phyloP scores from a whole-genome alignment of 177 flowering plant genomes.

The Tripterygium wilfordii region DNA sequence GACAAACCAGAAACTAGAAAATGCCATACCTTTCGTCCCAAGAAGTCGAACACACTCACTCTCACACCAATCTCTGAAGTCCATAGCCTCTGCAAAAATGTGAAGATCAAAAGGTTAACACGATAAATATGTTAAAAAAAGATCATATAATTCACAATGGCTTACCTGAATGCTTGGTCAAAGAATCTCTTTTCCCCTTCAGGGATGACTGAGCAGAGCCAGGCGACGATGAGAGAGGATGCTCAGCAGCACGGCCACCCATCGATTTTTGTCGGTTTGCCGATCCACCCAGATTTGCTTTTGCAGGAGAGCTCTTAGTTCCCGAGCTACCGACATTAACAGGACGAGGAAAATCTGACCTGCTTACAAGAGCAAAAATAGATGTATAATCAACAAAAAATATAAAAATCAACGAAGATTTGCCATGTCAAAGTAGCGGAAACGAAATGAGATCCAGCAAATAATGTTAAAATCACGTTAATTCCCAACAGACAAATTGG shows the following conservation, averaged over 20 bases:
- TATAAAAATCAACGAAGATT: too few species aligned
- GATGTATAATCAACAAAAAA: too few species aligned
- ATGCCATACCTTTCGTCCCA: conserved; percentile 72
- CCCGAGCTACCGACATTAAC: conserved; percentile 48
- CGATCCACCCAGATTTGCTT: conserved; percentile 47
- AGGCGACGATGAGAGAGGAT: conserved; percentile 49
- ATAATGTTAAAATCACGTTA: too few species aligned
- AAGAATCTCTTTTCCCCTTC: conserved; percentile 51
- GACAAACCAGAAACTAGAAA: not conserved
- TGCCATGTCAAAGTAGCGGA: too few species aligned
- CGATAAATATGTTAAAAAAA: not conserved
- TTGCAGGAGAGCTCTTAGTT: conserved; percentile 42
- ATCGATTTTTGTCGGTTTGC: conserved; percentile 50
- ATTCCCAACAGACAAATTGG: too few species aligned
- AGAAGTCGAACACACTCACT: conserved; percentile 71
- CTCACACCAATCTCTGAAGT: conserved; percentile 93
- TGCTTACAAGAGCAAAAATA: too few species aligned
- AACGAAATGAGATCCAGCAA: too few species aligned
- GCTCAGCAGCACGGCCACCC: conserved; percentile 36
- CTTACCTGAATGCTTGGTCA: conserved; percentile 58
- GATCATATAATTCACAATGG: too few species aligned
- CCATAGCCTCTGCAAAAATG: conserved; percentile 86
- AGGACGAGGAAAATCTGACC: conserved; percentile 67
- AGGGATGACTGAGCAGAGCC: conserved; percentile 42
- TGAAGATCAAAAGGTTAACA: not conserved